phyloP scores from a whole-genome alignment of 2,329 filamentous ascomycete genomes.

The Setomelanomma holmii region DNA sequence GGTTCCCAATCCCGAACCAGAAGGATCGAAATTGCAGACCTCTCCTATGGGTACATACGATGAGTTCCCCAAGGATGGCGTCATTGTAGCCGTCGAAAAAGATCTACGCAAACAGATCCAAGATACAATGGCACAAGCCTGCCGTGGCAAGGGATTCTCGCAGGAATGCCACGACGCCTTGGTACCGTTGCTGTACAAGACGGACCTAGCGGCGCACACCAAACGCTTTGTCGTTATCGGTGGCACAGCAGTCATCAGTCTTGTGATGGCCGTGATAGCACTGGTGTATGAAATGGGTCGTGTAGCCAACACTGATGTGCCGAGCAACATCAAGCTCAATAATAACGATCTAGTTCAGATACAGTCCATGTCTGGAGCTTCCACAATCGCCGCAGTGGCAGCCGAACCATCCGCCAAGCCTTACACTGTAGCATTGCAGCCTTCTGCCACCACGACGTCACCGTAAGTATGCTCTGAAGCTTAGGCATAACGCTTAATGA shows the following conservation, averaged over 20 bases:
- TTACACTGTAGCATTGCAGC: background rate
- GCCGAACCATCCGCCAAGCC: no score
- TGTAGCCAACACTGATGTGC: background rate
- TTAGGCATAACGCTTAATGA: background rate
- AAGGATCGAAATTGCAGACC: conserved; percentile 7
- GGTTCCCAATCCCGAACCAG: conserved; percentile 2
- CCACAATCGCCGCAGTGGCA: background rate
- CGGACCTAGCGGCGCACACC: conserved; percentile 8
- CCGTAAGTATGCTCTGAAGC: background rate
- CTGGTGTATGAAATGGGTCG: background rate
- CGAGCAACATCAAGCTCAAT: conserved; percentile 1
- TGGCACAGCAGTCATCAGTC: background rate
- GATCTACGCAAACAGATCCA: conserved; percentile 12
- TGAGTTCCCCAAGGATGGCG: conserved; percentile 13
- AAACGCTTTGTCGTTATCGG: conserved; percentile 11
- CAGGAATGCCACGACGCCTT: conserved; percentile 11
- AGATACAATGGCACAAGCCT: conserved; percentile 8
- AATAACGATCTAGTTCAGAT: conserved; percentile 7
- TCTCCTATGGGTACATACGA: conserved; percentile 14
- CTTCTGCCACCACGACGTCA: background rate
- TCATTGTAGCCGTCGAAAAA: conserved; percentile 12
- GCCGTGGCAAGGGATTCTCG: background rate
- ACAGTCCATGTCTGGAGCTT: background rate
- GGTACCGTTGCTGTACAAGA: conserved; percentile 12
- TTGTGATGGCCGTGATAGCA: background rate